Evolutionary conservation across 257 asterid species (phyloP).

Genomic region (Gentiana dahurica): DNA sequence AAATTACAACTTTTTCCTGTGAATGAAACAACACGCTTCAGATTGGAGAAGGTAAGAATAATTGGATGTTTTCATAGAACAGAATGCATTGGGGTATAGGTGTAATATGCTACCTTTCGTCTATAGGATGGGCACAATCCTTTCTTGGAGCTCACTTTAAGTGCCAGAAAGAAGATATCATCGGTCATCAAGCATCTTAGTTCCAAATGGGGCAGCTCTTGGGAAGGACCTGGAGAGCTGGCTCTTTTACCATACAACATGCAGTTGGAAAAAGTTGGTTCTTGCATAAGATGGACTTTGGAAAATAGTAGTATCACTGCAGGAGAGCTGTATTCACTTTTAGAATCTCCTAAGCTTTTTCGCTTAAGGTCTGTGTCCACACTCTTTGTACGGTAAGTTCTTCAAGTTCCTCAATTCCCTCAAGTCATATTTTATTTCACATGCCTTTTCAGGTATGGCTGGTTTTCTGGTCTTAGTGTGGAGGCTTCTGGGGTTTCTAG

Average conservation of each 20-base stretch:
- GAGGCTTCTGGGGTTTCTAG: constrained; percentile 21
- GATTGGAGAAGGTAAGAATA: constrained; percentile 55
- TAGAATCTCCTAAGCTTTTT: constrained; percentile 56
- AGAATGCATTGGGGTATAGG: constrained; percentile 1
- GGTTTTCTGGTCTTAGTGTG: constrained; percentile 40
- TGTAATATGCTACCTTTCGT: constrained; percentile 10
- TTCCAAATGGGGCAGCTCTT: constrained; percentile 60
- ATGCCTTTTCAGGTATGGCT: constrained; percentile 56
- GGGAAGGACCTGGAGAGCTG: constrained; percentile 41
- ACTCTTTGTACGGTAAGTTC: constrained; percentile 4
- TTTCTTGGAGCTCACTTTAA: constrained; percentile 70
- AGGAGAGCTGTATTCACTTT: constrained; percentile 50
- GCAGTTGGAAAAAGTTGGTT: constrained; percentile 35
- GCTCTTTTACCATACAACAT: constrained; percentile 58
- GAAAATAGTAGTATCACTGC: constrained; percentile 45
- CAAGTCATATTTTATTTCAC: constrained; percentile 6
- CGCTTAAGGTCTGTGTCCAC: constrained; percentile 63
- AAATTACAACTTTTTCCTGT: constrained; percentile 85
- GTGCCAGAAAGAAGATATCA: constrained; percentile 62
- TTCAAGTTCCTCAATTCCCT: constrained; percentile 6
- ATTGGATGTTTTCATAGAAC: not conserved
- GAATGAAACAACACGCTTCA: constrained; percentile 36
- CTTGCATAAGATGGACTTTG: constrained; percentile 59
- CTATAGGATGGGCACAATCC: constrained; percentile 81
- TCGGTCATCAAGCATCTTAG: constrained; percentile 75